Evolutionary conservation across 441 rosid genomes (phyloP), one percentile per base, ranked within the genome.

Genomic region (Syzygium syzygioides): DNA sequence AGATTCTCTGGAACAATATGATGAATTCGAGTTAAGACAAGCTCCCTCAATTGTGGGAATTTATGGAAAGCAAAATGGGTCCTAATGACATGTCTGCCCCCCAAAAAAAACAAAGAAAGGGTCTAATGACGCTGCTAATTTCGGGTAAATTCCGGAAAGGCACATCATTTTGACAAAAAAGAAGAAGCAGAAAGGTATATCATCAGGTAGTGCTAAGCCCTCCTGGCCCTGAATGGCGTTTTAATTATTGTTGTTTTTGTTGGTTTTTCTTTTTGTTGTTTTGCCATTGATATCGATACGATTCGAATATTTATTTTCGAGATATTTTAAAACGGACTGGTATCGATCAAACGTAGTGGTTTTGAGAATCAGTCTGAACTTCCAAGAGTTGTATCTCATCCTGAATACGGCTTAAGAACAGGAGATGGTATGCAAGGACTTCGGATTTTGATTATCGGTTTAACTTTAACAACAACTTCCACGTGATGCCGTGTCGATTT

Each of bases 391-490:
- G 23, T 5, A 3, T 71, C 5, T 20, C 11, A 37, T 41, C n/a
- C 1, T 23, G 25, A 41, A 37, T 1, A 20, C 3, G n/a, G 23
- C 48, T 12, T 4, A 37, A 37, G 50, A 2, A 37, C 6, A 20
- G 28, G 52, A 14, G 4, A 66, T 68, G 41, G 48, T 34, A 19
- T 7, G 0, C 34, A 7, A 34, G 26, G 79, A 10, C 19, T 34
- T 0, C 20, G 2, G 7, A 34, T 34, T 68, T 1, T 11, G 0
- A 34, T 71, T 10, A 71, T 18, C 12, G 4, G 0, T 34, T 71
- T 19, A 20, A 19, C 4, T 71, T 37, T 71, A 25, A 71, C 9
- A 0, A 12, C 17, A 37, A 41, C 12, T 37, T 71, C 41, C 48
- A 6, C 13, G 9, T 17, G 41, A 37, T 23, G 14, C 41, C 0